Conservation (phyloP, 805 yeast species). For the Zygoascus flipseniorum region DNA sequence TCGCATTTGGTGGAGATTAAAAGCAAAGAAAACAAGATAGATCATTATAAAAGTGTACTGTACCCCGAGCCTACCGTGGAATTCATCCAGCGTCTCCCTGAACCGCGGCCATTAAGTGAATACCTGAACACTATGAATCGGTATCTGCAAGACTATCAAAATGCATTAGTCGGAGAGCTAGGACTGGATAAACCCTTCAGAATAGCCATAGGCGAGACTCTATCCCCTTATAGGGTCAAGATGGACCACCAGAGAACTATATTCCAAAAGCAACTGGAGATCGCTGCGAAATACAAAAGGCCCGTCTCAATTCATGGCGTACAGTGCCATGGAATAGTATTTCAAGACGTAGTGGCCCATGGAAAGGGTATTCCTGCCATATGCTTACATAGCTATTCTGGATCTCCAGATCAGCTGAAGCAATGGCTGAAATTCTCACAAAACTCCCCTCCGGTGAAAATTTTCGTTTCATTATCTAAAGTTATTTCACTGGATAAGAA, state of each 20-base stretch:
- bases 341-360: constrained; percentile 32
- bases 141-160: constrained; percentile 26
- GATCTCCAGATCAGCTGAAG: constrained; percentile 53
- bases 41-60: constrained; percentile 53
- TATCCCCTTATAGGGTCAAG: constrained; percentile 44
- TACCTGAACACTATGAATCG: constrained; percentile 30
- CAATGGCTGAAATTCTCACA: constrained; percentile 16
- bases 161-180: constrained; percentile 73
- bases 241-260: constrained; percentile 59
- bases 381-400: constrained; percentile 79
- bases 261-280: constrained; percentile 39
- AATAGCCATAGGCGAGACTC: constrained; percentile 39
- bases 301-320: constrained; percentile 82
- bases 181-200: constrained; percentile 77
- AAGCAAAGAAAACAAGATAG: constrained; percentile 26
- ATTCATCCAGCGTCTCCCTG: constrained; percentile 47
- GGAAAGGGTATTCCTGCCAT: constrained; percentile 29
- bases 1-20: constrained; percentile 45
- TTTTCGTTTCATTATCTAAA: constrained; percentile 48
- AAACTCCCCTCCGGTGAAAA: constrained; percentile 12
- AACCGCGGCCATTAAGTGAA: constrained; percentile 41
- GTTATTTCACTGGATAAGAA: constrained; percentile 37
- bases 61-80: constrained; percentile 28
- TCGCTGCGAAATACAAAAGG: constrained; percentile 42
- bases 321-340: constrained; percentile 58